These are phyloP conservation scores for Sugiyamaella novakii DNA, from an alignment of 1,139 yeast genomes.

Conservation along the genomic window DNA sequence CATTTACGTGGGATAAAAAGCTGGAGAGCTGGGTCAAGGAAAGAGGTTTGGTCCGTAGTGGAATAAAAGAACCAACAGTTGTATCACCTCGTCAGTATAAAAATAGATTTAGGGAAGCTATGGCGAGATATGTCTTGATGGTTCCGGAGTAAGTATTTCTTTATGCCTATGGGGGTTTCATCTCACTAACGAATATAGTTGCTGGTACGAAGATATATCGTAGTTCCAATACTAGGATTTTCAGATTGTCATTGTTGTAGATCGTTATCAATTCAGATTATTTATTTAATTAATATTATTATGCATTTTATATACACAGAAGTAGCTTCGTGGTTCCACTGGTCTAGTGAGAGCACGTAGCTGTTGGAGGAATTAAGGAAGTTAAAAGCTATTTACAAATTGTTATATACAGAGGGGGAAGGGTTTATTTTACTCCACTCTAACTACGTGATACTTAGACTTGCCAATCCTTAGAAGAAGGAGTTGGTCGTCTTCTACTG, in stretches of 20 bases:
- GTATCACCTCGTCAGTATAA: slow-evolving; percentile 96
- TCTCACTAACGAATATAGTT: slow-evolving; percentile 24
- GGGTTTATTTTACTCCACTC: slow-evolving; percentile 16
- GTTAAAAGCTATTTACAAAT: slow-evolving; percentile 5
- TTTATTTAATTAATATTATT: slow-evolving; percentile 1
- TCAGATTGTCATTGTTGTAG: too few relatives aligned
- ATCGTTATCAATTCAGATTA: too few relatives aligned
- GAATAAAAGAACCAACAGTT: slow-evolving; percentile 93
- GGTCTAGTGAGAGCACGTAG: too few relatives aligned
- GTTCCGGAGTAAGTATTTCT: slow-evolving; percentile 65
- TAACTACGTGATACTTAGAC: slow-evolving; percentile 30
- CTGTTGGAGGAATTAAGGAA: too few relatives aligned
- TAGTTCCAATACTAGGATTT: too few relatives aligned
- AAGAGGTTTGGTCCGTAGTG: slow-evolving; percentile 78
- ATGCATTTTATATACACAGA: slow-evolving; percentile 1
- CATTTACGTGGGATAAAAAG: slow-evolving; percentile 98
- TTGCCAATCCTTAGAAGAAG: slow-evolving; percentile 77
- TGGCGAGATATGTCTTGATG: slow-evolving; percentile 93
- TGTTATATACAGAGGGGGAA: neutral
- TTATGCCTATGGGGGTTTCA: neutral
- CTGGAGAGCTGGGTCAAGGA: slow-evolving; percentile 99
- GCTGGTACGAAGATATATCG: slow-evolving; percentile 34
- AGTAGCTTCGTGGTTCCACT: too few relatives aligned
- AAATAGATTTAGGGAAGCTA: slow-evolving; percentile 92
- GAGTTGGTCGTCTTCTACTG: slow-evolving; percentile 60